These are phyloP conservation scores for Trypethelium eluteriae DNA, from an alignment of 495 filamentous ascomycete genomes.

Conservation along the genomic window DNA sequence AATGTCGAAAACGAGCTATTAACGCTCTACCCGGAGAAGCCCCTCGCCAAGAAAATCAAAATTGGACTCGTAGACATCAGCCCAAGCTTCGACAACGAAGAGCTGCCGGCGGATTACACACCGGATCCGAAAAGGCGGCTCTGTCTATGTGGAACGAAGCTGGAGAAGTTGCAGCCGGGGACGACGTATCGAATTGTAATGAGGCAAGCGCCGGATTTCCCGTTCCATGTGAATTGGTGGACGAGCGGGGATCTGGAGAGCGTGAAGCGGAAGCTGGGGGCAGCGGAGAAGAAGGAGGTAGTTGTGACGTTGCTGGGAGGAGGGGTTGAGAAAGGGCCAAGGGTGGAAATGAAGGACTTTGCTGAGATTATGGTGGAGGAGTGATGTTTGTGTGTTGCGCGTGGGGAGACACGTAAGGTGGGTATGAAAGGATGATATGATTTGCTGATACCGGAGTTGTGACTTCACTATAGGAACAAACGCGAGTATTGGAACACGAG, in stretches of 20 bases:
- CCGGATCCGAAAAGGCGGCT: background rate
- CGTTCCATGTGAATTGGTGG: background rate
- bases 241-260: background rate
- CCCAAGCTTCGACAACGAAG: background rate
- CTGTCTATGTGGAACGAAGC: background rate
- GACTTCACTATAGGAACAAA: too few species aligned
- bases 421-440: background rate
- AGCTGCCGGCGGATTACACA: background rate
- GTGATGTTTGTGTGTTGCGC: background rate
- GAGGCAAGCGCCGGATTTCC: background rate
- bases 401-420: background rate
- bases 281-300: background rate
- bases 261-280: background rate
- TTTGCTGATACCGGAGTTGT: too few species aligned
- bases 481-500: too few species aligned
- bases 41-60: background rate
- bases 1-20: background rate
- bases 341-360: background rate
- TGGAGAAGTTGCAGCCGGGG: background rate
- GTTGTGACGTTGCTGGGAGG: background rate
- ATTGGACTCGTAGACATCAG: background rate
- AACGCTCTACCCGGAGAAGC: background rate
- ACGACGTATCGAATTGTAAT: background rate
- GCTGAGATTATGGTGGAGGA: background rate
- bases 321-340: background rate